Conservation (phyloP, 1,284 basidiomycete genomes). For the Trichosporon sp. region DNA sequence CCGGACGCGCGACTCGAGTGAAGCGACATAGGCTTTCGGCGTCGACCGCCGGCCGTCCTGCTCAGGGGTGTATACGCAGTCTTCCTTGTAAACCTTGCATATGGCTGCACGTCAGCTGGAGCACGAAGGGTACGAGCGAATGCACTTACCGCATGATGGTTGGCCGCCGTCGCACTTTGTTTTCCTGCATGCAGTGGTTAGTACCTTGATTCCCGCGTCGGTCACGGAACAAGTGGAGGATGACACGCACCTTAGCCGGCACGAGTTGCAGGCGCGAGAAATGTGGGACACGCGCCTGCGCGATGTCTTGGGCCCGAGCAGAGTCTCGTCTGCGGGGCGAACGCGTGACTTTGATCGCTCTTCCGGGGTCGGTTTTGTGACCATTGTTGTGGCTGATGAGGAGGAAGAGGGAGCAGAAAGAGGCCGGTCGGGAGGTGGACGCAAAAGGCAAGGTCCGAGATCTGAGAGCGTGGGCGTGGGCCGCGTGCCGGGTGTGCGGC, state of each 20-base stretch:
- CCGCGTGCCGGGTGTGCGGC: neutral
- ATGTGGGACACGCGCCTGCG: conserved; percentile 21
- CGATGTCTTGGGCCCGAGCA: conserved; percentile 11
- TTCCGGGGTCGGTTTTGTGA: neutral
- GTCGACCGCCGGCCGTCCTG: conserved; percentile 22
- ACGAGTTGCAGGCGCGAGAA: conserved; percentile 23
- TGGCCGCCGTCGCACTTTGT: conserved; percentile 24
- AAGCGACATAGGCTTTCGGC: conserved; percentile 22
- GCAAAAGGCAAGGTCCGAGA: neutral
- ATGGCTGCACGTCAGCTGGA: conserved; percentile 16
- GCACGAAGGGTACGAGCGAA: neutral
- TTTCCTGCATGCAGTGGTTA: conserved; percentile 14
- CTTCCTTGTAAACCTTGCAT: conserved; percentile 24
- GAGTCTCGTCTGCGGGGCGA: neutral
- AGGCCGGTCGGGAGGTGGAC: neutral
- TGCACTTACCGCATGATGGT: conserved; percentile 20
- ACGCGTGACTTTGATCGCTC: neutral
- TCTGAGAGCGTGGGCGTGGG: neutral
- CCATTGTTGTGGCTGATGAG: conserved; percentile 4
- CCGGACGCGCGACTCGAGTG: conserved; percentile 19
- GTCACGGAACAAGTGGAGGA: neutral
- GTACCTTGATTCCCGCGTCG: neutral
- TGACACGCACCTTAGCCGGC: conserved; percentile 18
- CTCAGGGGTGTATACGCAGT: conserved; percentile 23
- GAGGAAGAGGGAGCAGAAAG: neutral